Conservation (phyloP, 257 asterid genomes). For the Solanum verrucosum region DNA sequence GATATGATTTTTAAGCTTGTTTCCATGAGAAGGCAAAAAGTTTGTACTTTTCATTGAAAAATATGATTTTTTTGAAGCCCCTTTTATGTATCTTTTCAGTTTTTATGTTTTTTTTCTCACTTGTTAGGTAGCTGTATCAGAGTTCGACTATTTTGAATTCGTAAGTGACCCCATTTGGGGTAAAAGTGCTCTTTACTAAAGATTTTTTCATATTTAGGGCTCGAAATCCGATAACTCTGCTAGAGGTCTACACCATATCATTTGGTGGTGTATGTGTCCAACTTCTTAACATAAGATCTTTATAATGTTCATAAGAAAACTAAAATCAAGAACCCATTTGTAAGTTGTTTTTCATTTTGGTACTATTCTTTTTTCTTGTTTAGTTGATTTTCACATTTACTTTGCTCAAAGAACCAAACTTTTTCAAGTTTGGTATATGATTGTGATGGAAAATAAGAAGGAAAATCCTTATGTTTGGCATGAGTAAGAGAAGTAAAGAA, state of each 20-base stretch:
- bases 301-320: neutral
- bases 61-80: neutral
- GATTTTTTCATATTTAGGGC: neutral
- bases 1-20: neutral
- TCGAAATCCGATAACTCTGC: neutral
- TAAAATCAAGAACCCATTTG: neutral
- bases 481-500: constrained; percentile 22
- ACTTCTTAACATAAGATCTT: neutral
- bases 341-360: neutral
- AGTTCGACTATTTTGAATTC: neutral
- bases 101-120: too few relatives aligned
- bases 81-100: neutral
- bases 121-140: fast-evolving
- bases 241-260: neutral
- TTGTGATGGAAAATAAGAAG: neutral
- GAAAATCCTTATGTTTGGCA: constrained; percentile 38
- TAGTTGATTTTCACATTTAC: neutral
- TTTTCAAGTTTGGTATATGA: neutral
- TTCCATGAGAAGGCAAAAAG: neutral
- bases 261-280: neutral
- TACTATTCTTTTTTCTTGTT: neutral
- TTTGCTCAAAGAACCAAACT: neutral
- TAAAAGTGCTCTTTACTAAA: too few relatives aligned
- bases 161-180: too few relatives aligned
- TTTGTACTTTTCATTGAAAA: neutral